These are phyloP conservation scores for Mucor saturninus DNA, from an alignment of 371 early-diverging fungal species.

Conservation along the genomic window DNA sequence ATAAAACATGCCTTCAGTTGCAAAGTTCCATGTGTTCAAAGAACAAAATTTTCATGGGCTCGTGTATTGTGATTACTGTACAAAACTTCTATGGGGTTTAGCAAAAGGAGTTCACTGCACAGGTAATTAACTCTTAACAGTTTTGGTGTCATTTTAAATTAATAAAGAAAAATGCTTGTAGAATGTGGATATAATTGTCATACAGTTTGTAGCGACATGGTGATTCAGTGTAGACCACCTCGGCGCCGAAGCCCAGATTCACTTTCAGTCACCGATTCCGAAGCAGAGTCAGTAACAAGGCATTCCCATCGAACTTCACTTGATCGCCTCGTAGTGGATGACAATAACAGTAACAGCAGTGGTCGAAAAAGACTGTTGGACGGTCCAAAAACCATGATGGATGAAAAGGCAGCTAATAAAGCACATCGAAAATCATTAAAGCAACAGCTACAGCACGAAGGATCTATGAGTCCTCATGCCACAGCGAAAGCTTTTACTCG, in stretches of 20 bases:
- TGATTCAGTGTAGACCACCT: slow-evolving; percentile 41
- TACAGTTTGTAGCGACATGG: slow-evolving; percentile 40
- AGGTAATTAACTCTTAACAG: slow-evolving; percentile 26
- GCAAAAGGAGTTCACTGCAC: slow-evolving; percentile 61
- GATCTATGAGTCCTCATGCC: slow-evolving; percentile 37
- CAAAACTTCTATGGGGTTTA: slow-evolving; percentile 62
- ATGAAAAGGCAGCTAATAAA: slow-evolving; percentile 10
- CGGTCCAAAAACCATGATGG: slow-evolving; percentile 29
- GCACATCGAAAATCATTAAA: slow-evolving; percentile 31
- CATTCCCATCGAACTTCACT: slow-evolving; percentile 22
- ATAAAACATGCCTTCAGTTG: slow-evolving; percentile 29
- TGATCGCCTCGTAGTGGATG: slow-evolving; percentile 11
- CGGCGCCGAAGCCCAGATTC: slow-evolving; percentile 43
- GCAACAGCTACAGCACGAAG: slow-evolving; percentile 18
- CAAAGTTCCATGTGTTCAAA: slow-evolving; percentile 50
- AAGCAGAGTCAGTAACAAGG: slow-evolving; percentile 48
- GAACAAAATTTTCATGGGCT: slow-evolving; percentile 57
- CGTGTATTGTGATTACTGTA: slow-evolving; percentile 66
- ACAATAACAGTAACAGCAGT: slow-evolving; percentile 5
- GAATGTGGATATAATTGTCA: slow-evolving; percentile 51
- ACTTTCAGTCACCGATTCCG: slow-evolving; percentile 51
- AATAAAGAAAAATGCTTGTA: background rate
- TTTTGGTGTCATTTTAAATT: background rate
- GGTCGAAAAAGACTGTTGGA: slow-evolving; percentile 21
- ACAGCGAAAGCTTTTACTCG: slow-evolving; percentile 49